These are phyloP conservation scores for Lichtheimia hyalospora DNA, from an alignment of 371 early-diverging fungal species.

Conservation along the genomic window DNA sequence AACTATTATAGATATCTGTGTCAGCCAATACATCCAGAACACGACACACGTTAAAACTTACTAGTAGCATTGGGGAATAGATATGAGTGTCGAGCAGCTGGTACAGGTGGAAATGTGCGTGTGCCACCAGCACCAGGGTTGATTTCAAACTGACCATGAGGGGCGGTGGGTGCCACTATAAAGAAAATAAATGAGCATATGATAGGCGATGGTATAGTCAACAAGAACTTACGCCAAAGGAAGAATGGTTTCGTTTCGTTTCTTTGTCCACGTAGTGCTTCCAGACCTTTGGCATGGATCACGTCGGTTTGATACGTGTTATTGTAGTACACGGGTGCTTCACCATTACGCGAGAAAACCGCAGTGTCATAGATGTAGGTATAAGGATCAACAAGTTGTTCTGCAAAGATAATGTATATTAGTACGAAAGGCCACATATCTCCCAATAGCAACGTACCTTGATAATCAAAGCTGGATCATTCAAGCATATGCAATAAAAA, in stretches of 20 bases:
- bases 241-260: conserved; percentile 56
- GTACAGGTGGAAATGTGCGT: conserved; percentile 29
- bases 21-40: neutral
- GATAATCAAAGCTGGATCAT: conserved; percentile 13
- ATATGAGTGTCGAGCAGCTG: conserved; percentile 51
- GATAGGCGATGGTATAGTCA: neutral
- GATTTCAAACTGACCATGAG: conserved; percentile 35
- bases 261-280: conserved; percentile 43
- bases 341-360: conserved; percentile 58
- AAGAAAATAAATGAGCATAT: neutral
- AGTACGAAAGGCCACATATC: neutral
- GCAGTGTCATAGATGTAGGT: conserved; percentile 60
- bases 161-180: conserved; percentile 17
- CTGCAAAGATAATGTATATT: conserved; percentile 19
- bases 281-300: conserved; percentile 55
- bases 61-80: conserved; percentile 54
- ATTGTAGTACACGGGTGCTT: conserved; percentile 43
- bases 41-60: conserved; percentile 5
- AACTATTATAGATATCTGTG: conserved; percentile 43
- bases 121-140: no score
- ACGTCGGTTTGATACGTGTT: conserved; percentile 63
- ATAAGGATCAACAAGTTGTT: conserved; percentile 63
- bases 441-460: conserved; percentile 8
- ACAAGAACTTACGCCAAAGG: conserved; percentile 31
- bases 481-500: conserved; percentile 1